These are phyloP conservation scores for Hypoxylon intermedium DNA, from an alignment of 495 filamentous ascomycete genomes.

Conservation along the genomic window DNA sequence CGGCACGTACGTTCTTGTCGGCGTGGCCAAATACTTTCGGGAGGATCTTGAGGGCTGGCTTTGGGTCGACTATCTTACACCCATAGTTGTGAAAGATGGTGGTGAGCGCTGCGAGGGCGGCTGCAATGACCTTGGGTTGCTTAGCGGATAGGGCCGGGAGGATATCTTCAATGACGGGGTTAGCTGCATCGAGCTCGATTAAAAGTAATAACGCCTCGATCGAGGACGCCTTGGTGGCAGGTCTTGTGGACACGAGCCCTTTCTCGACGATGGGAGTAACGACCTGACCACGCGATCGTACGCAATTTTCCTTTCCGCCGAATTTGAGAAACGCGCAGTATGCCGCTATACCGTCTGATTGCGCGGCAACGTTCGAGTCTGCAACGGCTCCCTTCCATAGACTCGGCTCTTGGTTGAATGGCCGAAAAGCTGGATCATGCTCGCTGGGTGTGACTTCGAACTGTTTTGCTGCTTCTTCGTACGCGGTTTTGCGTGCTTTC, in stretches of 20 bases:
- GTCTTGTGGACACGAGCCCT: constrained; percentile 82
- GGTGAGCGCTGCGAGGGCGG: constrained; percentile 78
- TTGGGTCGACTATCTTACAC: constrained; percentile 95
- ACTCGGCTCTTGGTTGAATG: constrained; percentile 82
- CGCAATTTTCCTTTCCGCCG: constrained; percentile 77
- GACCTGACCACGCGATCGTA: constrained; percentile 77
- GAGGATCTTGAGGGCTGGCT: constrained; percentile 87
- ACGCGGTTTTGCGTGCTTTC: constrained; percentile 96
- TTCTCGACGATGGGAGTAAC: constrained; percentile 87
- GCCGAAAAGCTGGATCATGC: constrained; percentile 80
- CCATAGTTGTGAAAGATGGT: constrained; percentile 91
- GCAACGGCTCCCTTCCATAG: constrained; percentile 92
- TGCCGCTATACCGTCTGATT: constrained; percentile 87
- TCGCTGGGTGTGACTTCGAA: constrained; percentile 90
- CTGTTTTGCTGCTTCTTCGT: constrained; percentile 86
- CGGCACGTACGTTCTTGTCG: constrained; percentile 97
- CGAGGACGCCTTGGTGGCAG: constrained; percentile 84
- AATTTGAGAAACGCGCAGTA: constrained; percentile 91
- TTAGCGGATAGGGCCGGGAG: constrained; percentile 87
- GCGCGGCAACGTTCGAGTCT: constrained; percentile 97
- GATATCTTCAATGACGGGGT: constrained; percentile 88
- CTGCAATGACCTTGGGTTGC: constrained; percentile 91
- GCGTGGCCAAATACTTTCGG: constrained; percentile 95
- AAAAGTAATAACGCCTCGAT: constrained; percentile 87
- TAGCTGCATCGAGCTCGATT: constrained; percentile 86